These are phyloP conservation scores for Curvularia verruculosa DNA, from an alignment of 2,329 filamentous ascomycete genomes.

Conservation along the genomic window DNA sequence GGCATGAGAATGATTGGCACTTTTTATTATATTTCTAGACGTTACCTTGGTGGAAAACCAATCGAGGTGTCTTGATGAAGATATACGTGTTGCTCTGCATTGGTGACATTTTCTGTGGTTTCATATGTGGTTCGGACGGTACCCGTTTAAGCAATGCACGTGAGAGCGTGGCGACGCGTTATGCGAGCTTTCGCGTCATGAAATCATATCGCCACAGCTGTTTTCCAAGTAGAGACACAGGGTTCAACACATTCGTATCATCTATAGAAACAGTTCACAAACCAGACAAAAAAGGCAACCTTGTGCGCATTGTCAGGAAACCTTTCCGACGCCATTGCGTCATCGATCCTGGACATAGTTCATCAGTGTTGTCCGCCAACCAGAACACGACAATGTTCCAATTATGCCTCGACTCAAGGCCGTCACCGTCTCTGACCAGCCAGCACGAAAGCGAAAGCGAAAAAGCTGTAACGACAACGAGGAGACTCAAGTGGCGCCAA, in stretches of 20 bases:
- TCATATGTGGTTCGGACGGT: background rate
- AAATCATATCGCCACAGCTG: background rate
- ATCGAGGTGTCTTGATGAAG: background rate
- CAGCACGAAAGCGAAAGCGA: slow-evolving; percentile 54
- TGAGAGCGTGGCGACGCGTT: slow-evolving; percentile 23
- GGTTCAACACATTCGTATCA: background rate
- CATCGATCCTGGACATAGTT: slow-evolving; percentile 28
- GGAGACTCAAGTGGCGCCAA: slow-evolving; percentile 15
- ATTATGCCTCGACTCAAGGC: slow-evolving; percentile 47
- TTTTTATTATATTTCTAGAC: background rate
- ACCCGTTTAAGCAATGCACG: slow-evolving; percentile 5
- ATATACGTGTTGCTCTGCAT: background rate
- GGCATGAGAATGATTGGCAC: slow-evolving; percentile 5
- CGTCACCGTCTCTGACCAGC: slow-evolving; percentile 53
- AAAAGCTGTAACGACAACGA: slow-evolving; percentile 35
- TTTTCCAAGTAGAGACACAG: background rate
- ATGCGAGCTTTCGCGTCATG: slow-evolving; percentile 4
- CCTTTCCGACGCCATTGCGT: slow-evolving; percentile 27
- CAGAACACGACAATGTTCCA: slow-evolving; percentile 20
- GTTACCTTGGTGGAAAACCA: background rate
- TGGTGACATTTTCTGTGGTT: background rate
- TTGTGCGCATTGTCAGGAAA: background rate
- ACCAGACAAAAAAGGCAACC: background rate
- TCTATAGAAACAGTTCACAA: background rate
- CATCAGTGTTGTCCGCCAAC: background rate